A percentile compares a stretch with the other conserved stretches of the same genome.
These are phyloP conservation scores for Ambrosiella xylebori DNA, from an alignment of 2,329 filamentous ascomycete genomes.

Conservation along the genomic window DNA sequence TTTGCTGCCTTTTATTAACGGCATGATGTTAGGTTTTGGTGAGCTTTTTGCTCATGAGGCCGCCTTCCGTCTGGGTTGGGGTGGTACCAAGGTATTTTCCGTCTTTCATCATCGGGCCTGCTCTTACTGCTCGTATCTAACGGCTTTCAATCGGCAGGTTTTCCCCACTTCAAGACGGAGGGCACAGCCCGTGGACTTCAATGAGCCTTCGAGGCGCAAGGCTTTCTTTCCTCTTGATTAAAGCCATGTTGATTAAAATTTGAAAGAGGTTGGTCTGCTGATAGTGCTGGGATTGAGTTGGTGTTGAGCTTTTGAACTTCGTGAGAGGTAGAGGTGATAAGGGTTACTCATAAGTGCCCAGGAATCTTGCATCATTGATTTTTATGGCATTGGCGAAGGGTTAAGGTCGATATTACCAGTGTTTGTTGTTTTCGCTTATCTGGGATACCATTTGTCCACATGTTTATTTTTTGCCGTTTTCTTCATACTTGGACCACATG, in stretches of 20 bases:
- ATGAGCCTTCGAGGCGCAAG: constrained; percentile 29
- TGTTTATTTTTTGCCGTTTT: not conserved
- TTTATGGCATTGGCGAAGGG: constrained; percentile 2
- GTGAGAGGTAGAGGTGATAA: not conserved
- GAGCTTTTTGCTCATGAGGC: constrained; percentile 94
- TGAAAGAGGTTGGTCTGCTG: not conserved
- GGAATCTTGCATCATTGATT: not conserved
- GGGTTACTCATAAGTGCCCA: not conserved
- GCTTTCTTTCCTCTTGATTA: constrained; percentile 10
- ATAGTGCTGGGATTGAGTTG: not conserved
- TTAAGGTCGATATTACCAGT: not conserved
- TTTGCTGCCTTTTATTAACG: constrained; percentile 89
- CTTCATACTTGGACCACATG: not conserved
- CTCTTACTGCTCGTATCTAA: constrained; percentile 11
- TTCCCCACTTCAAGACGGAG: constrained; percentile 43
- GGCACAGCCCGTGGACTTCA: constrained; percentile 55
- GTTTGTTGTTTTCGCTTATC: constrained; percentile 1
- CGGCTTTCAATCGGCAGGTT: constrained; percentile 24
- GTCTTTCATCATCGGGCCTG: constrained; percentile 16
- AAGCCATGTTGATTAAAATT: not conserved
- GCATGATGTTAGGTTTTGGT: constrained; percentile 94
- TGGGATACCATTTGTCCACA: not conserved
- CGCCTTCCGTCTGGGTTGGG: constrained; percentile 85
- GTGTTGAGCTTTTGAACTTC: not conserved
- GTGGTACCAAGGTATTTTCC: constrained; percentile 62